These are phyloP conservation scores for Hypsizygus marmoreus DNA, from an alignment of 768 basidiomycete species.

Conservation along the genomic window DNA sequence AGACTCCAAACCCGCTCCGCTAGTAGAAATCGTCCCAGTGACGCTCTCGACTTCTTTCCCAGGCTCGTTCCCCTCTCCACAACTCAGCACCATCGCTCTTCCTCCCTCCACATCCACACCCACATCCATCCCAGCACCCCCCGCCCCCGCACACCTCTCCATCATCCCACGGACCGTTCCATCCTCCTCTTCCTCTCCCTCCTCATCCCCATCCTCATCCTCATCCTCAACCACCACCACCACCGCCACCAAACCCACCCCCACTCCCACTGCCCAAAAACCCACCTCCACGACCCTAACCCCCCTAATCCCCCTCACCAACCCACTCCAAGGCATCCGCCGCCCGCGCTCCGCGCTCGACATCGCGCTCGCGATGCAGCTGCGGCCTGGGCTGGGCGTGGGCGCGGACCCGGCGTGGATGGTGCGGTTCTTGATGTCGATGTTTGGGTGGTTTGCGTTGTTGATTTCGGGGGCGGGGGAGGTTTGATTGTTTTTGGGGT, in stretches of 20 bases:
- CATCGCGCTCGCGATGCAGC: constrained; percentile 76
- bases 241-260: background rate
- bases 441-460: constrained; percentile 82
- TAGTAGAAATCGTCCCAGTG: background rate
- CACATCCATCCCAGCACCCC: background rate
- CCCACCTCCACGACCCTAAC: too few species aligned
- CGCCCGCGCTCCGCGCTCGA: constrained; percentile 51
- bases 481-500: too few species aligned
- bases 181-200: too few species aligned
- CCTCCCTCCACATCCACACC: background rate
- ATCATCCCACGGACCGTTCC: background rate
- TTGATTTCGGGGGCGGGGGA: too few species aligned
- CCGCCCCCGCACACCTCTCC: constrained; percentile 4
- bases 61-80: constrained; percentile 17
- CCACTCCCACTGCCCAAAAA: background rate
- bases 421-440: constrained; percentile 76
- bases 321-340: constrained; percentile 8
- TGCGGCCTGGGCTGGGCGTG: constrained; percentile 68
- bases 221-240: background rate
- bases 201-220: constrained; percentile 9
- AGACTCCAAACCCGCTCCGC: background rate
- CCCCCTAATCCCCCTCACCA: background rate
- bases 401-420: constrained; percentile 80
- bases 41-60: constrained; percentile 15
- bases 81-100: background rate